Evolutionary conservation across 129 eudicot species (phyloP).

Genomic region (Flaveria bidentis): DNA sequence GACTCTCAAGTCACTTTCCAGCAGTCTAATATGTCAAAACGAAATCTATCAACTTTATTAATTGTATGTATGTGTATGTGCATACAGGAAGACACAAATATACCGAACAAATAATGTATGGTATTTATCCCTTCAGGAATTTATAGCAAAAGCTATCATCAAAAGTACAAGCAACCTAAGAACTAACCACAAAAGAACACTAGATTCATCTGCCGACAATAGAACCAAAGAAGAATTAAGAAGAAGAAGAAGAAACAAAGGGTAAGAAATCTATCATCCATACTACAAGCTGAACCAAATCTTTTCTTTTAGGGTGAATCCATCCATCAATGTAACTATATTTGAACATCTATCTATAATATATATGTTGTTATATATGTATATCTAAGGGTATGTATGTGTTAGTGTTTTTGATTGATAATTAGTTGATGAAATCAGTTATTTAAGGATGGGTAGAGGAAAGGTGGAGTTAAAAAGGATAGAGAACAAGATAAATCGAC

Average conservation of each 20-base stretch:
- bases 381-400: background rate
- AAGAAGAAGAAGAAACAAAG: constrained; percentile 15
- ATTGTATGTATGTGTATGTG: constrained; percentile 14
- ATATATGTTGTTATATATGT: background rate
- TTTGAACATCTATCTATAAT: background rate
- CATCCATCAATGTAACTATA: background rate
- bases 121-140: constrained; percentile 18
- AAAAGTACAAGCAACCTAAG: constrained; percentile 28
- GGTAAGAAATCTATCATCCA: constrained; percentile 28
- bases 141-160: constrained; percentile 20
- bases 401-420: constrained; percentile 2
- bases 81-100: constrained; percentile 10
- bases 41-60: constrained; percentile 20
- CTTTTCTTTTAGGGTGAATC: constrained; percentile 1
- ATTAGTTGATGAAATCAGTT: background rate
- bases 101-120: background rate
- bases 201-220: constrained; percentile 24
- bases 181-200: constrained; percentile 30
- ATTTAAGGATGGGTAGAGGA: constrained; percentile 35
- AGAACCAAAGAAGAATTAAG: background rate
- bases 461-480: constrained; percentile 39
- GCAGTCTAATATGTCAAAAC: constrained; percentile 19
- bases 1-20: constrained; percentile 29
- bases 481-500: constrained; percentile 38
- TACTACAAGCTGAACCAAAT: constrained; percentile 9